phyloP scores from a whole-genome alignment of 768 basidiomycete species.

The Wakefieldia striispora region DNA sequence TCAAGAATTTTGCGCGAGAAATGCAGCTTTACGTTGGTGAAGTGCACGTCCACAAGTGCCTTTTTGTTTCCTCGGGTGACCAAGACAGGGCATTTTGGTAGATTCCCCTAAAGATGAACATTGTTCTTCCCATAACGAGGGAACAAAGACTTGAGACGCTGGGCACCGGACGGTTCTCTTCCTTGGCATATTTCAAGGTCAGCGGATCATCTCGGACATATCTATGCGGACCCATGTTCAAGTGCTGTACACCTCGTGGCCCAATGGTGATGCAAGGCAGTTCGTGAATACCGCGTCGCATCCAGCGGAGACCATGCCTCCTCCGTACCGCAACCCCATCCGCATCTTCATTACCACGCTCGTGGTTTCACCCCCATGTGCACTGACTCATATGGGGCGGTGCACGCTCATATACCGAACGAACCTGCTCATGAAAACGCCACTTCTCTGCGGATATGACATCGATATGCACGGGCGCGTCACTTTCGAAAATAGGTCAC shows the following conservation, averaged over 20 bases:
- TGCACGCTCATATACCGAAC: constrained; percentile 11
- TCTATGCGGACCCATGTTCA: constrained; percentile 1
- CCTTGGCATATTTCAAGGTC: constrained; percentile 6
- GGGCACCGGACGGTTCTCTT: not conserved
- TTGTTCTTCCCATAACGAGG: constrained; percentile 32
- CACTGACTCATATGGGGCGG: constrained; percentile 9
- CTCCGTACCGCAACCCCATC: constrained; percentile 14
- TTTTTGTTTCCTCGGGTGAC: constrained; percentile 16
- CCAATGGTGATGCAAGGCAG: constrained; percentile 6
- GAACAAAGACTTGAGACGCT: constrained; percentile 29
- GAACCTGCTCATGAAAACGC: constrained; percentile 14
- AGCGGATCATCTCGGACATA: constrained; percentile 14
- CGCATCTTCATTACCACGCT: constrained; percentile 17
- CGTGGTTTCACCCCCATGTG: constrained; percentile 20
- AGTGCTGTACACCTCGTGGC: constrained; percentile 17
- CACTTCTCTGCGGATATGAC: constrained; percentile 22
- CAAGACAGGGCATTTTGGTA: constrained; percentile 18
- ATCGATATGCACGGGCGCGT: constrained; percentile 11
- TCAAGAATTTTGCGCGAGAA: constrained; percentile 10
- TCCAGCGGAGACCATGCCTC: constrained; percentile 10
- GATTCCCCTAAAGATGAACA: constrained; percentile 20
- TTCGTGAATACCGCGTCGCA: constrained; percentile 8
- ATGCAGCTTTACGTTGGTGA: constrained; percentile 23
- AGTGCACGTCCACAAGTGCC: constrained; percentile 9
- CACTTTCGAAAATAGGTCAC: constrained; percentile 10